These are phyloP conservation scores for Boletus vinaceobasis DNA, from an alignment of 768 basidiomycete genomes.

Conservation along the genomic window DNA sequence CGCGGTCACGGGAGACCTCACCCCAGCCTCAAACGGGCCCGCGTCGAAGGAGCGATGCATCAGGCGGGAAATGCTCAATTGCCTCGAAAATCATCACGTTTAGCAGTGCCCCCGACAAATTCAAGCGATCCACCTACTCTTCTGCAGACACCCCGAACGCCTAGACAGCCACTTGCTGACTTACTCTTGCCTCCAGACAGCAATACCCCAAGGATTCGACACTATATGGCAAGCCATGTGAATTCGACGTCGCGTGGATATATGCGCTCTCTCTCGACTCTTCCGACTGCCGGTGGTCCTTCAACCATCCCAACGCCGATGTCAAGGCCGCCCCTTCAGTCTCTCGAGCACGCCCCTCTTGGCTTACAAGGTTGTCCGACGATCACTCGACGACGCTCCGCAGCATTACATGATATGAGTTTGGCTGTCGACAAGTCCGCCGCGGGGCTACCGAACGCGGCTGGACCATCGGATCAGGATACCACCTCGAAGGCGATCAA, in stretches of 20 bases:
- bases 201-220: neutral
- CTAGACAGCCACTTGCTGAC: conserved; percentile 20
- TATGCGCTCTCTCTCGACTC: conserved; percentile 7
- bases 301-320: neutral
- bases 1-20: neutral
- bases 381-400: neutral
- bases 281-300: neutral
- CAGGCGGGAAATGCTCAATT: neutral
- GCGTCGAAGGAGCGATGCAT: conserved; percentile 5
- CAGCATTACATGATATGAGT: neutral
- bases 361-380: neutral
- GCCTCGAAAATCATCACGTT: conserved; percentile 11
- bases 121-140: neutral
- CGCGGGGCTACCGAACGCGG: neutral
- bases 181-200: conserved; percentile 2
- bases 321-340: neutral
- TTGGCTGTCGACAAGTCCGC: neutral
- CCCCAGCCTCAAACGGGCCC: conserved; percentile 9
- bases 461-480: neutral
- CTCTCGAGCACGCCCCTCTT: neutral
- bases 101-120: neutral
- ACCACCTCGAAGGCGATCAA: conserved; percentile 13
- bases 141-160: conserved; percentile 12
- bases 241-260: conserved; percentile 3
- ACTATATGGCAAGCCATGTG: neutral